Evolutionary conservation across 495 filamentous ascomycete species (phyloP), one percentile per base, ranked within the genome.

Genomic region (Bacidia rubella): DNA sequence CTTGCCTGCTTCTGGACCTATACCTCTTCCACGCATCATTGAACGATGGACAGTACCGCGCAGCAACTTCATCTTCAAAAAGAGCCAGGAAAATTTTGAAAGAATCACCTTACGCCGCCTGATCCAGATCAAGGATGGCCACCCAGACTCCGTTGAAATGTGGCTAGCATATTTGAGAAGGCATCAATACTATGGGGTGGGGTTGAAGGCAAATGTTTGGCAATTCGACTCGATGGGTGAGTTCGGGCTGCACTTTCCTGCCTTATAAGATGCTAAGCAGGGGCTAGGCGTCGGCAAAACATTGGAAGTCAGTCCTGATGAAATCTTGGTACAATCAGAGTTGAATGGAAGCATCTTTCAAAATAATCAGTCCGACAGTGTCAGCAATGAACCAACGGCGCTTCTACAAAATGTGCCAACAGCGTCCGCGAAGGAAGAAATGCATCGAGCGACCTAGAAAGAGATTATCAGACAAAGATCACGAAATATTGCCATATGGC

Each of bases 161-260:
- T 98, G 92, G 92, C 67, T 98, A 42, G 90, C 86, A 11, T 97
- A 92, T 56, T 64, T 98, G 57, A 78, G 80, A 65, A 94, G 92
- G 68, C 81, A 95, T 62, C 81, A 84, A 12, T 95, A 90, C 64
- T 86, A 93, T 63, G 92, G 93, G 9, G 81, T 97, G 23, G 92
- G 92, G 61, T 95, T 98, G 90, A 98, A 98, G 74, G 90, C 93
- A 22, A 96, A 98, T 62, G 75, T 97, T 44, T 98, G 84, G 83
- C 85, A 90, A 62, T 84, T 84, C 70, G 79, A 84, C 59, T 77
- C 75, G 53, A 62, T 94, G 26, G 83, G 86, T 77, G 68, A 51
- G 62, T 45, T 12, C 17, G 19, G 29, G 22, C 15, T 25, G 20
- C 22, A 47, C 20, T 21, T 22, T 17, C 44, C 9, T 9, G 26